Evolutionary conservation across 2,329 filamentous ascomycete genomes (phyloP).

Genomic region (Diaporthe nobilis): DNA sequence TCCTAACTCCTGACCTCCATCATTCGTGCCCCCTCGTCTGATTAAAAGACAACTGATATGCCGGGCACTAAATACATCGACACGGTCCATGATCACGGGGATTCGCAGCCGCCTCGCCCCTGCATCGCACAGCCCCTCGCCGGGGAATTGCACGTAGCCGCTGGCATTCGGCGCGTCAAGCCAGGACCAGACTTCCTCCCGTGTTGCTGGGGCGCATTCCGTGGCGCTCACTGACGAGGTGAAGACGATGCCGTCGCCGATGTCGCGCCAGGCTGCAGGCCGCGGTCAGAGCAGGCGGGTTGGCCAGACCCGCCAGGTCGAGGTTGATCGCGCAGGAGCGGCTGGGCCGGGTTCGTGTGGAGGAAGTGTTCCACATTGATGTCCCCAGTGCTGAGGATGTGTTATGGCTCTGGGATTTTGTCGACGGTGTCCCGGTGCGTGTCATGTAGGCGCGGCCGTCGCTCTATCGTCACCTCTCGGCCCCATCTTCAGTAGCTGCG

Average conservation of each 20-base stretch:
- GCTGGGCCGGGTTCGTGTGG: conserved; percentile 53
- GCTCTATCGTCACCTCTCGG: conserved; percentile 40
- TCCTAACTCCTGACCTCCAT: not conserved
- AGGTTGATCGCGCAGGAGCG: conserved; percentile 65
- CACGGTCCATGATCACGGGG: conserved; percentile 50
- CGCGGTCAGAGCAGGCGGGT: conserved; percentile 55
- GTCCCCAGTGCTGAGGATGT: not conserved
- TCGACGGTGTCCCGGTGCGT: conserved; percentile 29
- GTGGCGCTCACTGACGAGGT: conserved; percentile 65
- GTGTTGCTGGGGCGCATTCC: conserved; percentile 34
- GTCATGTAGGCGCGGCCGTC: conserved; percentile 40
- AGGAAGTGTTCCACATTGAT: conserved; percentile 44
- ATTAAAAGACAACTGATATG: not conserved
- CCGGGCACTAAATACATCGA: conserved; percentile 55
- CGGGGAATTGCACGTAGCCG: conserved; percentile 53
- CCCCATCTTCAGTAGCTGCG: not conserved
- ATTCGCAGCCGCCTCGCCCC: conserved; percentile 45
- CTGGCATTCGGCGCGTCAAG: conserved; percentile 46
- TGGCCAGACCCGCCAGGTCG: conserved; percentile 58
- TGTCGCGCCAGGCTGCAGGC: conserved; percentile 43
- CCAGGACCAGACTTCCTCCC: conserved; percentile 46
- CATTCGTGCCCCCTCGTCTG: not conserved
- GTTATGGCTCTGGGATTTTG: conserved; percentile 5
- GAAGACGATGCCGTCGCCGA: conserved; percentile 57
- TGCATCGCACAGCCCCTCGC: conserved; percentile 50